A percentile compares a stretch with the other conserved stretches of the same genome.
Conservation (phyloP, 169 alveolate genomes). For the Toxoplasma gondii region DNA sequence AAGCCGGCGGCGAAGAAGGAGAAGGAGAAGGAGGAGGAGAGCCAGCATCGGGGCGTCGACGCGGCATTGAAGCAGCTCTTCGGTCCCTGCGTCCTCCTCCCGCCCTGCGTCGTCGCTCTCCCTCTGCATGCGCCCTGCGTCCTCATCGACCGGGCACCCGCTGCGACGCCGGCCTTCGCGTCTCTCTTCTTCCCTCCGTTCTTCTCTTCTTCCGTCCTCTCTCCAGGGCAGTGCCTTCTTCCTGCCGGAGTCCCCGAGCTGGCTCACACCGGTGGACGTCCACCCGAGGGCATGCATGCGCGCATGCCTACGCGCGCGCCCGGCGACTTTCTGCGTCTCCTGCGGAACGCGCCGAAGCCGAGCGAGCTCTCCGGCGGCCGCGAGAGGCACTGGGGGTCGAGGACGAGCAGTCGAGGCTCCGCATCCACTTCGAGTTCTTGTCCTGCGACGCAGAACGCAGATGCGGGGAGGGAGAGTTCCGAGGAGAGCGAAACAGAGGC, state of each 20-base stretch:
- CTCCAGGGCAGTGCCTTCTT: neutral
- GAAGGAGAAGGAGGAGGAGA: neutral
- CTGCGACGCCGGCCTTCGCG: neutral
- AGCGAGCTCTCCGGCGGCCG: neutral
- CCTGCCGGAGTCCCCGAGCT: neutral
- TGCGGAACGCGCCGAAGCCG: too few relatives aligned
- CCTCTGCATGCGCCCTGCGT: conserved; percentile 19
- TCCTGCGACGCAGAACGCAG: neutral
- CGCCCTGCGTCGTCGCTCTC: neutral
- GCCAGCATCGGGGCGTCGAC: neutral
- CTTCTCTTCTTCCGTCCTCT: neutral
- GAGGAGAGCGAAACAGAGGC: neutral
- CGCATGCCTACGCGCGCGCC: too few relatives aligned
- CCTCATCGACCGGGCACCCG: neutral
- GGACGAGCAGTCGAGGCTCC: neutral
- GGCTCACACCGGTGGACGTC: too few relatives aligned
- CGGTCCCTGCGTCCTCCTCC: neutral
- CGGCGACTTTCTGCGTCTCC: too few relatives aligned
- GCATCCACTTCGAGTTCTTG: neutral
- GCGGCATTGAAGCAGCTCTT: neutral
- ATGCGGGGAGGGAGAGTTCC: too few relatives aligned
- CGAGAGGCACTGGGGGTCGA: neutral
- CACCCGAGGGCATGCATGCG: too few relatives aligned
- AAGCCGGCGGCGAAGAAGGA: neutral
- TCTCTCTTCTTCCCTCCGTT: conserved; percentile 11